Base-by-base conservation (phyloP, 2,329 filamentous ascomycete species). In the Colletotrichum chrysophilum region DNA sequence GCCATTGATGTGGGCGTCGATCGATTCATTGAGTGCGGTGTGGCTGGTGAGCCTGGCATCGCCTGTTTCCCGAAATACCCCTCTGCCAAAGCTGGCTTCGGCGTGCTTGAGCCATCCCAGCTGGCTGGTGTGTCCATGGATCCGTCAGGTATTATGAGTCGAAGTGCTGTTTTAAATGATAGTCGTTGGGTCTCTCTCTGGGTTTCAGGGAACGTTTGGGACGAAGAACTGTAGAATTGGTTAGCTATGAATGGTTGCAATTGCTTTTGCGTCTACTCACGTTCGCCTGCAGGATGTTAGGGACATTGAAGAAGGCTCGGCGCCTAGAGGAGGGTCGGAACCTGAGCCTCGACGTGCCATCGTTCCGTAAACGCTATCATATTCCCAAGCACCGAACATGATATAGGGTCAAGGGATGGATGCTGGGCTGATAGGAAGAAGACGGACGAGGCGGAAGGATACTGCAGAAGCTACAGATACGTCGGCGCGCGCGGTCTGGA, bases 51-150 rank as follows among this genome's bases (percentile, higher is more conserved):
- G 6, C 21, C 30, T 7, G 67, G 16, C 18, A 26, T n/a, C n/a
- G 48, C 38, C 16, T 32, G 16, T 16, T 56, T 75, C n/a, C 65
- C 62, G 18, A 78, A 78, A 24, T 78, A 78, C 3, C 68, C 68
- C 32, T 70, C 71, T 14, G 26, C 48, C 5, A 60, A 24, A 13
- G 34, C 16, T n/a, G 68, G 71, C 14, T 58, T 78, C 24, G 76
- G 76, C 9, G 76, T 75, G 61, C 71, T 75, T 18, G 68, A 65
- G 30, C 76, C 76, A 16, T 78, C 76, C 68, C 75, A 78, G 48
- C 71, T 77, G 13, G 64, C 66, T 8, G 71, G 68, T 5, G 60
- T 55, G n/a, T 65, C 48, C 4, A 9, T 36, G 18, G 52, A 71
- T 55, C 26, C 56, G 6, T 70, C 43, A 8, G 75, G 71, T 7